phyloP scores from a whole-genome alignment of 176 grass and related monocot species.

The Olyra latifolia region DNA sequence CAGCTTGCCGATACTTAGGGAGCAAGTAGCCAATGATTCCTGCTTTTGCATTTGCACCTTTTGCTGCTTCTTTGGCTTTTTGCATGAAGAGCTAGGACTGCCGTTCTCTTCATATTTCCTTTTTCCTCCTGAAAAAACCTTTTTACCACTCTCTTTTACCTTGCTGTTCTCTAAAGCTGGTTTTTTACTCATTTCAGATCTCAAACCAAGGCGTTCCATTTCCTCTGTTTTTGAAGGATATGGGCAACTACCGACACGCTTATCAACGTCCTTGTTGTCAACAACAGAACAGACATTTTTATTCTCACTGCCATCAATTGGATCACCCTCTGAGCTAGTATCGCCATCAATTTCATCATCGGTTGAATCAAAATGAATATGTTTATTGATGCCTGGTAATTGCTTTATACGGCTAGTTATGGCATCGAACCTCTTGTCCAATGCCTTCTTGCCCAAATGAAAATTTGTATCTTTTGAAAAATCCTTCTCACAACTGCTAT shows the following conservation, averaged over 20 bases:
- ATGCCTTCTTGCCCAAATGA: slow-evolving; percentile 48
- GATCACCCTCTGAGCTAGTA: slow-evolving; percentile 35
- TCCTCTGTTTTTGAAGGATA: slow-evolving; percentile 95
- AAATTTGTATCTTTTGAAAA: slow-evolving; percentile 42
- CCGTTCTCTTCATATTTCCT: slow-evolving; percentile 52
- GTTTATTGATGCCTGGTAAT: slow-evolving; percentile 63
- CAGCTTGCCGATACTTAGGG: slow-evolving; percentile 49
- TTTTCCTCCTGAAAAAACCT: slow-evolving; percentile 45
- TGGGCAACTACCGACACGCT: slow-evolving; percentile 62
- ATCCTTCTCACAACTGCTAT: slow-evolving; percentile 41
- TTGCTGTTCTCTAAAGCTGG: slow-evolving; percentile 39
- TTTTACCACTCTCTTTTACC: slow-evolving; percentile 19
- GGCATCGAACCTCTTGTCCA: slow-evolving; percentile 65
- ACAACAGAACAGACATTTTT: slow-evolving; percentile 39
- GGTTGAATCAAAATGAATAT: slow-evolving; percentile 74
- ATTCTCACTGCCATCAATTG: slow-evolving; percentile 26
- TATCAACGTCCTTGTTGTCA: slow-evolving; percentile 46
- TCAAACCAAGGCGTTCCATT: slow-evolving; percentile 75
- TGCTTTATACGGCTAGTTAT: slow-evolving; percentile 59
- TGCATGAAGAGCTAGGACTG: slow-evolving; percentile 40
- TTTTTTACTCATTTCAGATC: slow-evolving; percentile 55
- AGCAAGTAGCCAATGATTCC: slow-evolving; percentile 32
- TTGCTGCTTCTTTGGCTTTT: slow-evolving; percentile 48
- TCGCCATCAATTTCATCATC: slow-evolving; percentile 57
- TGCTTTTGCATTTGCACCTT: slow-evolving; percentile 25